phyloP scores from a whole-genome alignment of 1,284 basidiomycete genomes.

The Leccinum variabile region DNA sequence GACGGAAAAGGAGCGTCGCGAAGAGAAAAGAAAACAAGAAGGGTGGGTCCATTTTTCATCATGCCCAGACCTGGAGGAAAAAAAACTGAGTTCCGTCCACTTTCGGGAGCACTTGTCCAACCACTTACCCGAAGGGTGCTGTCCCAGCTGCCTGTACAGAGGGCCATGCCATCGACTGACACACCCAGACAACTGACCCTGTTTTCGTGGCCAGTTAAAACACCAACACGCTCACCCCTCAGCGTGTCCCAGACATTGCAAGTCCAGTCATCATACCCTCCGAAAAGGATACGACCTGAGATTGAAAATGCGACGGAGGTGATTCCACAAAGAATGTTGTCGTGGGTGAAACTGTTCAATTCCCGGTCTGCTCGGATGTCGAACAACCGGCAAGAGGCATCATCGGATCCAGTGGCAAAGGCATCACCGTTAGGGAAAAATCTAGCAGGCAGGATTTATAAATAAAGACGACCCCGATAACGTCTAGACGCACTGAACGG shows the following conservation, averaged over 20 bases:
- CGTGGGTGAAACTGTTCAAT: constrained; percentile 94
- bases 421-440: constrained; percentile 99
- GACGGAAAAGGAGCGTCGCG: constrained; percentile 24
- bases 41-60: constrained; percentile 33
- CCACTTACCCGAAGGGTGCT: constrained; percentile 85
- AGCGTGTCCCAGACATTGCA: constrained; percentile 99
- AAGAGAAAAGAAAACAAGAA: constrained; percentile 24
- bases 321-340: constrained; percentile 98
- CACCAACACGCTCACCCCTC: constrained; percentile 96
- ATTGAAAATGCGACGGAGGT: constrained; percentile 98
- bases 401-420: constrained; percentile 98
- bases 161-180: constrained; percentile 93
- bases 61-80: constrained; percentile 57
- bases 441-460: constrained; percentile 43
- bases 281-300: constrained; percentile 95
- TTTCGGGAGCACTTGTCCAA: constrained; percentile 6
- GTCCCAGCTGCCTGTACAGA: constrained; percentile 99
- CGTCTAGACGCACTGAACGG: constrained; percentile 77
- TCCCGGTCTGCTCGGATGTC: constrained; percentile 98
- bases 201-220: constrained; percentile 97
- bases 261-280: constrained; percentile 99
- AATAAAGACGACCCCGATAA: constrained; percentile 17
- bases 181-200: constrained; percentile 96
- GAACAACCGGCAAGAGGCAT: constrained; percentile 96
- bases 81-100: constrained; percentile 13